Percentiles rank a stretch among this genome's conserved stretches.
phyloP scores from a whole-genome alignment of 371 early-diverging fungal species.

The Haplosporangium sp. region DNA sequence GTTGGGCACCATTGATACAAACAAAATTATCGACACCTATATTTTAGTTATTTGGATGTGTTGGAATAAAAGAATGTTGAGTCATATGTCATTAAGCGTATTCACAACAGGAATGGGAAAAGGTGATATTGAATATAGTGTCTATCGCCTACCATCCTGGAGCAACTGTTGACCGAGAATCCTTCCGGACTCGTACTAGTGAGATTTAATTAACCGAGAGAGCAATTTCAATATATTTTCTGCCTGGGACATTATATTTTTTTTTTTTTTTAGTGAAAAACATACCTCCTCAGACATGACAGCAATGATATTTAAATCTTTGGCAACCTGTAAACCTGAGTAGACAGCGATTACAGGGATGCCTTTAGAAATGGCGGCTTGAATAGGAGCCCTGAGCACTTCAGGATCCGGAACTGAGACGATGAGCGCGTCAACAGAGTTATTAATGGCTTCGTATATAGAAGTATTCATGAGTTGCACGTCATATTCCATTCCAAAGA shows the following conservation, averaged over 20 bases:
- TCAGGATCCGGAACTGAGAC: constrained; percentile 47
- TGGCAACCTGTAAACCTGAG: constrained; percentile 31
- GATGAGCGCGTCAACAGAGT: constrained; percentile 26
- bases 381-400: constrained; percentile 19
- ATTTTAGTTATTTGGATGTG: neutral
- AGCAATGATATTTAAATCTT: constrained; percentile 33
- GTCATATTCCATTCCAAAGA: constrained; percentile 19
- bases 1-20: constrained; percentile 27
- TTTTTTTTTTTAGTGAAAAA: neutral
- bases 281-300: constrained; percentile 51
- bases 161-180: constrained; percentile 38
- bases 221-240: neutral
- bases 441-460: constrained; percentile 15
- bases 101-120: neutral
- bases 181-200: constrained; percentile 27
- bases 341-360: constrained; percentile 47
- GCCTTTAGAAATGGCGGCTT: constrained; percentile 11
- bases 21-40: constrained; percentile 46
- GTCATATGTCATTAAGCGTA: no score
- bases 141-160: constrained; percentile 27
- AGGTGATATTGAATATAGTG: neutral
- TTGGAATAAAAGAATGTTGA: neutral
- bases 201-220: neutral
- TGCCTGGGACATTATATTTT: neutral
- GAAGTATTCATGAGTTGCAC: constrained; percentile 12